phyloP scores from a whole-genome alignment of 2,329 filamentous ascomycete genomes.

The Fusarium succisae region DNA sequence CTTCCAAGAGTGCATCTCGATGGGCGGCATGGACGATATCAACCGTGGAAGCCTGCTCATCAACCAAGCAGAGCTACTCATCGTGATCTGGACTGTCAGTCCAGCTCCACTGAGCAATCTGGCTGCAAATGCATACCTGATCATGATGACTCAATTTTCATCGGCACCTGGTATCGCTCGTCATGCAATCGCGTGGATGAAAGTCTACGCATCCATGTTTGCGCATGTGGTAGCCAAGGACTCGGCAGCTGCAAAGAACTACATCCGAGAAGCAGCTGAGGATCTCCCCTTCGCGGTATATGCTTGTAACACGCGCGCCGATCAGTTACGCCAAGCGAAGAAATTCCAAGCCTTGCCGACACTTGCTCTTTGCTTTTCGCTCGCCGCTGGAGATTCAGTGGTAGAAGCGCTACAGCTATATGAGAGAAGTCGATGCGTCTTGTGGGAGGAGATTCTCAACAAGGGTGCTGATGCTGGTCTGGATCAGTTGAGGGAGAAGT shows the following conservation, averaged over 20 bases:
- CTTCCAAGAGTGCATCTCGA: background rate
- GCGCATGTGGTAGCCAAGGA: background rate
- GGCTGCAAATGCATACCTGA: background rate
- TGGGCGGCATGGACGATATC: background rate
- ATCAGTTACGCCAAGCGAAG: background rate
- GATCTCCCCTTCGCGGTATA: background rate
- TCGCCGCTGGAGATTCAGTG: background rate
- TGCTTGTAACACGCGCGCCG: background rate
- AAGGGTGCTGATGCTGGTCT: background rate
- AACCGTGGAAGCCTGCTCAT: background rate
- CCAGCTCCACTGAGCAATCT: background rate
- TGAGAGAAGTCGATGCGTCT: background rate
- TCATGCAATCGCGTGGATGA: background rate
- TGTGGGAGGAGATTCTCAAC: background rate
- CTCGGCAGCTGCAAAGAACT: background rate
- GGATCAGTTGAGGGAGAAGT: background rate
- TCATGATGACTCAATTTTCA: background rate
- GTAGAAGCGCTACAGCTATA: background rate
- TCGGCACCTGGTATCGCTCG: background rate
- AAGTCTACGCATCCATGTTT: background rate
- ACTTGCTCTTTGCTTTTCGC: background rate
- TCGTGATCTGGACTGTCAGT: background rate
- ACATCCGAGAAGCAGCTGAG: background rate
- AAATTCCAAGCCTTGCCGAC: background rate
- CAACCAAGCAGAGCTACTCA: background rate